These are phyloP conservation scores for Quercus mongolica DNA, from an alignment of 306 rosid genomes.

Conservation along the genomic window DNA sequence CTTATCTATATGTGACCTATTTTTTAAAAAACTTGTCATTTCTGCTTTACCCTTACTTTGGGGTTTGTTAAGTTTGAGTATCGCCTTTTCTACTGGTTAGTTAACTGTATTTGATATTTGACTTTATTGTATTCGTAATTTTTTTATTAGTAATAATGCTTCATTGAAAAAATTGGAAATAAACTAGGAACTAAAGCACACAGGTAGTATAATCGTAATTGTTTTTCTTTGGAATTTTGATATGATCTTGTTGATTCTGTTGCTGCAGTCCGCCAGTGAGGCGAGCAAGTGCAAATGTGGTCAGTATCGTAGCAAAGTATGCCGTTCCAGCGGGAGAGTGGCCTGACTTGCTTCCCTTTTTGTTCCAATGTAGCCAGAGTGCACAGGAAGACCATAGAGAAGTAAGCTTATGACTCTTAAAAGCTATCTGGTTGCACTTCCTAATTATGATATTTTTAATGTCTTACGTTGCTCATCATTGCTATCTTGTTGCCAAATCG, in stretches of 20 bases:
- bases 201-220: no score
- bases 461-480: background rate
- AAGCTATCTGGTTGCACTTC: background rate
- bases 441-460: no score
- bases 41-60: background rate
- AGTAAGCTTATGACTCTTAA: slow-evolving; percentile 37
- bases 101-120: background rate
- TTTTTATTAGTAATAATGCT: background rate
- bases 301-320: slow-evolving; percentile 85
- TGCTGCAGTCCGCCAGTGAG: slow-evolving; percentile 82
- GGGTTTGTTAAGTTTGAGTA: background rate
- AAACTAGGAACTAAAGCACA: no score
- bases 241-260: slow-evolving; percentile 9
- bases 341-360: slow-evolving; percentile 92
- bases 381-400: slow-evolving; percentile 93
- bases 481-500: background rate
- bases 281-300: slow-evolving; percentile 94
- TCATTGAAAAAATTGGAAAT: no score
- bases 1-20: background rate
- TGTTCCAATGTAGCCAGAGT: slow-evolving; percentile 96
- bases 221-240: background rate
- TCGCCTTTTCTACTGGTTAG: background rate
- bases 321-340: slow-evolving; percentile 94
- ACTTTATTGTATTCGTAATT: background rate
- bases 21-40: background rate